These are phyloP conservation scores for Pterocarpus macrocarpus DNA, from an alignment of 306 rosid species.

Conservation along the genomic window DNA sequence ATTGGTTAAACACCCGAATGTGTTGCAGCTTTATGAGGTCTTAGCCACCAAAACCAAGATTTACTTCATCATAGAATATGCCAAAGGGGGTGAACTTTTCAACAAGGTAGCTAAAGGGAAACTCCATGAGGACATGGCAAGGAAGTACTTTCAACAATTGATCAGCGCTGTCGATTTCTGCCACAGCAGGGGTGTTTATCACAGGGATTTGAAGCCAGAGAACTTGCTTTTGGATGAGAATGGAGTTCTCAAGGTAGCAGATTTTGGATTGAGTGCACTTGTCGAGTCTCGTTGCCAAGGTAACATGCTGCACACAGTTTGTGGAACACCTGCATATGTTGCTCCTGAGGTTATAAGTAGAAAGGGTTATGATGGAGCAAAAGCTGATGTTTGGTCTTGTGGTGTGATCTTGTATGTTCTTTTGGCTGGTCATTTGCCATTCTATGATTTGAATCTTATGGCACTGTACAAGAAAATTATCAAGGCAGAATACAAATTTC, in stretches of 20 bases:
- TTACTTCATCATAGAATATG: constrained; percentile 60
- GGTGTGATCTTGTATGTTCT: constrained; percentile 60
- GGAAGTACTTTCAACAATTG: constrained; percentile 60
- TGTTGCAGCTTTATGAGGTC: constrained; percentile 55
- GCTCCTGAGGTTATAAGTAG: constrained; percentile 55
- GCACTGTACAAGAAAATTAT: constrained; percentile 50
- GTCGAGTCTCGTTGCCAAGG: constrained; percentile 45
- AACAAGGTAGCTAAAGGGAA: constrained; percentile 47
- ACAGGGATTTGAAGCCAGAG: constrained; percentile 64
- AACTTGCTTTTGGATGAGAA: constrained; percentile 62
- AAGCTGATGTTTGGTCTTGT: constrained; percentile 59
- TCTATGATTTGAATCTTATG: constrained; percentile 55
- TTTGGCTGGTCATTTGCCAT: constrained; percentile 58
- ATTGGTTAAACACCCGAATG: constrained; percentile 55
- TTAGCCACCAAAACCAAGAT: constrained; percentile 61
- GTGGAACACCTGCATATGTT: constrained; percentile 63
- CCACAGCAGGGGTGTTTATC: constrained; percentile 60
- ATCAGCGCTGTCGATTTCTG: constrained; percentile 54
- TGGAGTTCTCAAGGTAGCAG: constrained; percentile 55
- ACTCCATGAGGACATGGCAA: constrained; percentile 43
- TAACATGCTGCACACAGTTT: constrained; percentile 49
- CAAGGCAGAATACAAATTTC: constrained; percentile 50
- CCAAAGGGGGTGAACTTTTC: constrained; percentile 64
- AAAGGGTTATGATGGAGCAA: constrained; percentile 55
- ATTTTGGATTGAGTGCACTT: constrained; percentile 57